Base-by-base conservation (phyloP, 768 basidiomycete species). In the Tricholoma matsutake region DNA sequence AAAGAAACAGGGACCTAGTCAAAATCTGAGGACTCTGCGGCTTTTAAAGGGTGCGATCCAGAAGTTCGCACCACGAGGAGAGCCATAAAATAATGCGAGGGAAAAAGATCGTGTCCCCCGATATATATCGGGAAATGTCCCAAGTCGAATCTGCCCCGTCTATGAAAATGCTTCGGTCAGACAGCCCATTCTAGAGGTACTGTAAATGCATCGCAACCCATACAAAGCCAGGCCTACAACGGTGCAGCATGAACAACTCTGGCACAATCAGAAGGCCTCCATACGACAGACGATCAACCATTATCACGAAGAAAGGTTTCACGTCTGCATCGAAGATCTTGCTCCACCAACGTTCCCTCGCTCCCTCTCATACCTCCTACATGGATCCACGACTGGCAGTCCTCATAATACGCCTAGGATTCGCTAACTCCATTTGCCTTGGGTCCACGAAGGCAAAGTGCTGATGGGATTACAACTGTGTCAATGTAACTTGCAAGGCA, bases 51-150 rank as follows among this genome's bases (percentile, higher is more conserved):
- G 9, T 25, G 4, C 16, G 1, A 37, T 37, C 20, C n/a, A n/a
- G 55, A 56, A 56, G 37, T 16, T 31, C 55, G 25, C 16, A 43
- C 25, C 55, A 56, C 55, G 55, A 37, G 55, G 55, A 7, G 55
- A 56, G 55, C 43, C 55, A 56, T 25, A 37, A 20, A 56, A 56
- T 41, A 43, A 10, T 49, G 47, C 47, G 47, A 49, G 22, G 47
- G 47, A 49, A 22, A 49, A 22, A 49, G 47, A 49, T 49, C 47
- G 25, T 13, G 47, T 6, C 20, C 22, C 45, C 43, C 43, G 43
- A 45, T 45, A 45, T 45, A n/a, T n/a, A n/a, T n/a, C n/a, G 43
- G 43, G 47, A 28, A 49, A 22, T 43, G 39, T 22, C 20, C 47
- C 20, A 4, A 25, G 11, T 25, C 47, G 22, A 49, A 49, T 25